phyloP scores from a whole-genome alignment of 169 alveolate genomes.

The Babesia divergens region DNA sequence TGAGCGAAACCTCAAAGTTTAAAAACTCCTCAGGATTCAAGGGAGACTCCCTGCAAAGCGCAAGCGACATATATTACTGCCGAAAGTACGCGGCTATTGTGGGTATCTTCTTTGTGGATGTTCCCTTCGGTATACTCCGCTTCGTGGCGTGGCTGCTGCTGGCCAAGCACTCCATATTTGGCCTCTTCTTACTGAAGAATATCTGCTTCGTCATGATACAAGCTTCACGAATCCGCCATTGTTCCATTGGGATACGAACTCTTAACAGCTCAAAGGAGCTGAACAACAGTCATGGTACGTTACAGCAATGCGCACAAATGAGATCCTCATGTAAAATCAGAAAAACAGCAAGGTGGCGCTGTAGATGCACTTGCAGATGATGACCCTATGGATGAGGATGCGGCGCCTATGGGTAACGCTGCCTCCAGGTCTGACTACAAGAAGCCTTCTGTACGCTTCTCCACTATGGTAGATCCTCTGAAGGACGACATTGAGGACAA shows the following conservation, averaged over 20 bases:
- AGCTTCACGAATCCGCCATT: constrained; percentile 55
- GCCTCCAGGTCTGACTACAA: neutral
- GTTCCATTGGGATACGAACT: constrained; percentile 35
- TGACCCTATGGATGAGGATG: neutral
- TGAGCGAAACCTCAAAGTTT: constrained; percentile 32
- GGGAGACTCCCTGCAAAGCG: constrained; percentile 13
- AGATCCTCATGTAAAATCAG: neutral
- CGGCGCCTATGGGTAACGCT: neutral
- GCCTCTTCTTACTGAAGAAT: constrained; percentile 55
- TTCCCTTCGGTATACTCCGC: constrained; percentile 53
- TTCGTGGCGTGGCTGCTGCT: constrained; percentile 42
- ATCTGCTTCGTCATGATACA: constrained; percentile 49
- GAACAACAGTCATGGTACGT: neutral
- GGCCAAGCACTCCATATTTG: constrained; percentile 17
- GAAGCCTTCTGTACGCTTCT: constrained; percentile 10
- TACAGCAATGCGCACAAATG: neutral
- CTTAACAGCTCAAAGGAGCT: constrained; percentile 9
- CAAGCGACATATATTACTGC: constrained; percentile 54
- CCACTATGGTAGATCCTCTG: neutral
- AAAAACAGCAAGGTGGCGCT: neutral
- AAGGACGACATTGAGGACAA: neutral
- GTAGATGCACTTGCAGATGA: neutral
- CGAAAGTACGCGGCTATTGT: constrained; percentile 66
- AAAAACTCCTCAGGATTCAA: neutral
- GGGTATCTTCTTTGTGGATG: constrained; percentile 62